Percentiles rank a stretch among this genome's conserved stretches.
phyloP scores from a whole-genome alignment of 2,329 filamentous ascomycete genomes.

The Septoria linicola region DNA sequence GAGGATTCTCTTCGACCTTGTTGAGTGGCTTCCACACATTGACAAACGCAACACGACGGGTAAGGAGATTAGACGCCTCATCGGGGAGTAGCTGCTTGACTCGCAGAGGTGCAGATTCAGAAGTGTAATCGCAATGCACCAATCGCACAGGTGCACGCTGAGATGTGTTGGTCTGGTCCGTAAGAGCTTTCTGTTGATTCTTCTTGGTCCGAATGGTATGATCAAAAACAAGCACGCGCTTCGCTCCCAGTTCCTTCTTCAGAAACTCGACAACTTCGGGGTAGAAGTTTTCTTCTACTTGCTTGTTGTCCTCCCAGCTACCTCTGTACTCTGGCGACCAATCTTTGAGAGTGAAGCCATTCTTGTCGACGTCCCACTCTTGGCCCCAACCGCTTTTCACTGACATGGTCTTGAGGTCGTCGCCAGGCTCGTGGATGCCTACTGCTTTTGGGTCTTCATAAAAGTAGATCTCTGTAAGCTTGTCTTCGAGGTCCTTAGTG shows the following conservation, averaged over 20 bases:
- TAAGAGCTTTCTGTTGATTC: slow-evolving; percentile 38
- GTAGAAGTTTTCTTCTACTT: slow-evolving; percentile 47
- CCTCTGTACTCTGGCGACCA: slow-evolving; percentile 32
- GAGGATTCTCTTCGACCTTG: slow-evolving; percentile 43
- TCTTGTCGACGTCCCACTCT: slow-evolving; percentile 47
- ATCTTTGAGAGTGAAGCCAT: slow-evolving; percentile 48
- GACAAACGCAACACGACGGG: slow-evolving; percentile 50
- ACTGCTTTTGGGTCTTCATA: slow-evolving; percentile 41
- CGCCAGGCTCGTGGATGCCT: slow-evolving; percentile 46
- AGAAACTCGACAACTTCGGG: slow-evolving; percentile 49
- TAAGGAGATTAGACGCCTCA: slow-evolving; percentile 45
- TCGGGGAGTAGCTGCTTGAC: slow-evolving; percentile 47
- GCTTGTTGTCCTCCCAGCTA: slow-evolving; percentile 44
- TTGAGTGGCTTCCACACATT: slow-evolving; percentile 54
- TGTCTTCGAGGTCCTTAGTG: slow-evolving; percentile 44
- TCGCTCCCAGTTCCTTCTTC: slow-evolving; percentile 47
- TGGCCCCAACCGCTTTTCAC: slow-evolving; percentile 46
- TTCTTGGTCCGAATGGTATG: slow-evolving; percentile 49
- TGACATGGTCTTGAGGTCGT: slow-evolving; percentile 40
- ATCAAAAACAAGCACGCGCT: slow-evolving; percentile 50
- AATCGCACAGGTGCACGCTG: slow-evolving; percentile 50
- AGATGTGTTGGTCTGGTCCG: slow-evolving; percentile 37
- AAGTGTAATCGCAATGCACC: slow-evolving; percentile 55
- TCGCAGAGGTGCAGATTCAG: slow-evolving; percentile 44
- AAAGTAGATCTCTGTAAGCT: slow-evolving; percentile 46